Base-by-base conservation (phyloP, 805 yeast species). In the Zygosaccharomyces pseudorouxii region DNA sequence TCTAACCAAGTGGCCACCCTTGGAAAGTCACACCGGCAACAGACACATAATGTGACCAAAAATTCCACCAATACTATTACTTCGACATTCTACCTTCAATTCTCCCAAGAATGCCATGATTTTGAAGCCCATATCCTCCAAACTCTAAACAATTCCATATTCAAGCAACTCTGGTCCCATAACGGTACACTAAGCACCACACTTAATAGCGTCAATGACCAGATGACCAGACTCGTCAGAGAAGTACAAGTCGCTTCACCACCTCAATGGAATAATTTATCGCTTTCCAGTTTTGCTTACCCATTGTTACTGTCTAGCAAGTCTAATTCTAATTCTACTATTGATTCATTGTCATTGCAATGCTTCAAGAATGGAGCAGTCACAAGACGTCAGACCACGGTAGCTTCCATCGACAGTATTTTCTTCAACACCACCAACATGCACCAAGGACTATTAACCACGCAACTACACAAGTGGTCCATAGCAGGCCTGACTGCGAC, bases 231-330 rank as follows among this genome's bases (percentile, higher is more conserved):
- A 12, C 48, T 47, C 3, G 28, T 14, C 22, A 22, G 28, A 28
- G 27, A 19, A 18, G 37, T 45, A 11, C 33, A 33, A 31, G 37
- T 42, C 9, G 46, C 43, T n/a, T 19, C 42, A 12, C 46, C 45
- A 23, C 37, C 43, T 11, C 38, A 39, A 35, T 50, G 53, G 53
- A 22, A 28, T 10, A 47, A 50, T 22, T 12, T 50, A 22, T 30
- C 30, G 10, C 42, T 41, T 10, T 41, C 44, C n/a, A 22, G 29
- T n/a, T 25, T 28, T n/a, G 37, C 16, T 5, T 41, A 29, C 23
- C 44, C 44, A 12, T 7, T 19, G n/a, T 10, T 41, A 11, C 35
- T 14, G 16, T 19, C 25, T 19, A 29, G 27, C 25, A 41, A 28
- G 8, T 20, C 20, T n/a, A 8, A 33, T 41, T 12, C 16, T 9